phyloP scores from a whole-genome alignment of 192 early-diverging fungal genomes.

The Chytriomyces confervae region DNA sequence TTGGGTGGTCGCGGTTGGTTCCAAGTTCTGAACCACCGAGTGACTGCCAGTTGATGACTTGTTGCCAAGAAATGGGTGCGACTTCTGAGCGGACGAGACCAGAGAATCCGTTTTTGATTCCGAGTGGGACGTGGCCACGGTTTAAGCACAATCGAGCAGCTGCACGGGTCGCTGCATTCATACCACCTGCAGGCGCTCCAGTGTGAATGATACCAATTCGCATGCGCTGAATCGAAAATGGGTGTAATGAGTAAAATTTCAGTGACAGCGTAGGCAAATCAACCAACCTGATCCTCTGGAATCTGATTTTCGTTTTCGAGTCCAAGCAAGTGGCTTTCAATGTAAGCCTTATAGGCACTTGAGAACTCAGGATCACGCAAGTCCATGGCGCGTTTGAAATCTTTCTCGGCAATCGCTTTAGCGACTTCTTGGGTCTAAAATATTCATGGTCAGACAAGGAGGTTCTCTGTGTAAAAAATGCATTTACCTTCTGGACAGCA shows the following conservation, averaged over 20 bases:
- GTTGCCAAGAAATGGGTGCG: conserved; percentile 78
- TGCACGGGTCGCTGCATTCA: conserved; percentile 94
- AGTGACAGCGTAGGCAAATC: conserved; percentile 35
- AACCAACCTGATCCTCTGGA: conserved; percentile 62
- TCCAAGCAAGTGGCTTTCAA: conserved; percentile 41
- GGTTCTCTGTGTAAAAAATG: neutral
- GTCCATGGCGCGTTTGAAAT: conserved; percentile 90
- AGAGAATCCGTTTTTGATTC: conserved; percentile 89
- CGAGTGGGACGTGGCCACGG: conserved; percentile 86
- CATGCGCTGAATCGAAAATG: conserved; percentile 51
- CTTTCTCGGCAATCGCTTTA: conserved; percentile 77
- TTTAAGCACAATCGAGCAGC: conserved; percentile 84
- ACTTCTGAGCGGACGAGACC: conserved; percentile 86
- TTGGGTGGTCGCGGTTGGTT: conserved; percentile 91
- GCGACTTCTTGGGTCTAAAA: conserved; percentile 82
- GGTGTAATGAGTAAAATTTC: conserved; percentile 19
- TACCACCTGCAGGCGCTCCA: conserved; percentile 96
- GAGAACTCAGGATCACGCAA: conserved; percentile 86
- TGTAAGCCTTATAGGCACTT: conserved; percentile 55
- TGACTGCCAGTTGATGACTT: conserved; percentile 90
- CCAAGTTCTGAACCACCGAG: conserved; percentile 92
- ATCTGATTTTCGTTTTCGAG: conserved; percentile 50
- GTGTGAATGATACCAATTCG: conserved; percentile 91
- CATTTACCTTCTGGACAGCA: conserved; percentile 79
- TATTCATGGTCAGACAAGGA: neutral